phyloP scores from a whole-genome alignment of 164 flowering plant genomes.

The Kingdonia uniflora region DNA sequence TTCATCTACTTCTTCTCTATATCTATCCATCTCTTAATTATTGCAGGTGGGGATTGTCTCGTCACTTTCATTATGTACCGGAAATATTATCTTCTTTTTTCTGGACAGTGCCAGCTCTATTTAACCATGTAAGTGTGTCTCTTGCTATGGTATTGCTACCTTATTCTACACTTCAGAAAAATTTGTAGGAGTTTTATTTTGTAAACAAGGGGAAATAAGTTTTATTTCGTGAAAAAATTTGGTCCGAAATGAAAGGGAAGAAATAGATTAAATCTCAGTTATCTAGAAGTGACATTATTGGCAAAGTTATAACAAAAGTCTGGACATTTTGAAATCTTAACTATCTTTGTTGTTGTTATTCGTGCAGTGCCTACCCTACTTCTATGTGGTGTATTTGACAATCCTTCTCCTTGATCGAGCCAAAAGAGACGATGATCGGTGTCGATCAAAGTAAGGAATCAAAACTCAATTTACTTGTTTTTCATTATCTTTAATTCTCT shows the following conservation, averaged over 20 bases:
- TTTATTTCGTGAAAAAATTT: too few species aligned
- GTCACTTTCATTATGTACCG: constrained; percentile 95
- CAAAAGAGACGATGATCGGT: constrained; percentile 89
- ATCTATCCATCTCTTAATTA: neutral
- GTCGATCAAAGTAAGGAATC: constrained; percentile 75
- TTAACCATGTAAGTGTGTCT: constrained; percentile 59
- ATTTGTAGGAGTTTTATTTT: too few species aligned
- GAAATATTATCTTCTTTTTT: constrained; percentile 85
- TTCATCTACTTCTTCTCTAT: too few species aligned
- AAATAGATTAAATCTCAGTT: too few species aligned
- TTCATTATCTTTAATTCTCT: too few species aligned
- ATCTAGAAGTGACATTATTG: neutral
- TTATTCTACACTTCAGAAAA: neutral
- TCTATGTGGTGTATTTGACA: constrained; percentile 83
- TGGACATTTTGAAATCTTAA: neutral
- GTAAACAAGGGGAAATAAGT: too few species aligned
- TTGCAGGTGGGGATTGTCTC: constrained; percentile 95
- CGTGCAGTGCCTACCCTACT: constrained; percentile 86
- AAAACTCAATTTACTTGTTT: too few species aligned
- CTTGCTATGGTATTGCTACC: neutral
- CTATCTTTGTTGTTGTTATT: constrained; percentile 4
- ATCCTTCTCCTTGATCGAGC: constrained; percentile 93
- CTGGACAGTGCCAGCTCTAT: constrained; percentile 94
- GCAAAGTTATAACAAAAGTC: too few species aligned
- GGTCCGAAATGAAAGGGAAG: too few species aligned